Evolutionary conservation across 495 filamentous ascomycete genomes (phyloP).

Genomic region (Aspergillus nidulans): DNA sequence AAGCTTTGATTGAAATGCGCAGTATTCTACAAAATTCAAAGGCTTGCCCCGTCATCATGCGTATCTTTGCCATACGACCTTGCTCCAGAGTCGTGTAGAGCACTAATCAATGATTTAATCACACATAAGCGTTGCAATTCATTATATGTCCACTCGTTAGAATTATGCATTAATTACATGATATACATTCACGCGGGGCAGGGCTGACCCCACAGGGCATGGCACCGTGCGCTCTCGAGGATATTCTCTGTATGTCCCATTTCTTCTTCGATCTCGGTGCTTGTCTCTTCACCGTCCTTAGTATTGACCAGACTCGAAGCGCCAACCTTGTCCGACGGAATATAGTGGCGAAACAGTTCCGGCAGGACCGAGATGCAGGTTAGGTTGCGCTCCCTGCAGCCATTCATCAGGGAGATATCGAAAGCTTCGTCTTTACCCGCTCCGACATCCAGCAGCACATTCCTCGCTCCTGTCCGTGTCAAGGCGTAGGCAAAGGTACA

Average conservation of each 20-base stretch:
- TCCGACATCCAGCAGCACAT: conserved; percentile 19
- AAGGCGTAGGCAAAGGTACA: conserved; percentile 46
- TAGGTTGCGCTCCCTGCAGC: conserved; percentile 10
- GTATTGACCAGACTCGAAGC: conserved; percentile 12
- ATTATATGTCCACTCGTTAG: neutral
- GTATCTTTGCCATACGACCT: too few relatives aligned
- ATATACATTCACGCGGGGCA: neutral
- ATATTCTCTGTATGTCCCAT: conserved; percentile 22
- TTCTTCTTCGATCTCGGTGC: conserved; percentile 7
- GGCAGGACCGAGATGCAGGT: conserved; percentile 19
- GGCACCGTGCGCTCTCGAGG: conserved; percentile 17
- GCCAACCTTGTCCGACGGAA: conserved; percentile 2
- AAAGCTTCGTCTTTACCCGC: conserved; percentile 18
- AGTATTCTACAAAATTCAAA: too few relatives aligned
- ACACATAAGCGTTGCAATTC: too few relatives aligned
- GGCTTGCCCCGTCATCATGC: too few relatives aligned
- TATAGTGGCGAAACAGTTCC: conserved; percentile 20
- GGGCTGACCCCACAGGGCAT: conserved; percentile 12
- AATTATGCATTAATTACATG: neutral
- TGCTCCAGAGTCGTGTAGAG: too few relatives aligned
- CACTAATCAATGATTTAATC: too few relatives aligned
- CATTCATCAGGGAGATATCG: conserved; percentile 16
- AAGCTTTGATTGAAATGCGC: too few relatives aligned
- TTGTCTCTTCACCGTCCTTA: conserved; percentile 6
- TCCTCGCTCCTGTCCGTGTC: conserved; percentile 20